Evolutionary conservation across 768 basidiomycete species (phyloP), one percentile per base, ranked within the genome.

Genomic region (Boletus sensibilis): DNA sequence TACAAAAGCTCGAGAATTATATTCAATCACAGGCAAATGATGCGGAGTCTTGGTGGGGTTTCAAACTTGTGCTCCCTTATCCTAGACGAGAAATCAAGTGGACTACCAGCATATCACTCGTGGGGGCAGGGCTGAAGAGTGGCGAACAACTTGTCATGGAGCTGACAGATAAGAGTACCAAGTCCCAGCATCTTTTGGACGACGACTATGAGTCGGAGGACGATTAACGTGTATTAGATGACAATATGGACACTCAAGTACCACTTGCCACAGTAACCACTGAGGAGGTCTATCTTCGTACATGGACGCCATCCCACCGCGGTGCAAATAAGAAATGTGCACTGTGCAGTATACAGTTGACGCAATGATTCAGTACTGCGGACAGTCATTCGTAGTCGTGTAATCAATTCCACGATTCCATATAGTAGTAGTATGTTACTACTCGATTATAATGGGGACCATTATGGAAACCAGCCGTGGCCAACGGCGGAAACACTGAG

Each of bases 81-180:
- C 93, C 93, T 5, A 75, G 88, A 50, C 74, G 73, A 41, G 83
- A 84, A 69, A 79, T 90, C 51, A 75, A 75, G 13, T 90, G 86
- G 79, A 53, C 61, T 41, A 37, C 68, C 0, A 71, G 68, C 25
- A 57, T 64, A 21, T 74, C 63, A 40, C 72, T 90, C 8, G 72
- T 66, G 8, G 77, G 78, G 2, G 77, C 78, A 14, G 76, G 70
- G 16, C 68, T 90, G 47, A 79, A 75, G 58, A 83, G 81, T 18
- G 78, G 78, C 4, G 86, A 86, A 33, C 86, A 88, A 61, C 74
- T 92, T 21, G 83, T 87, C 4, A 80, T 88, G 44, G 84, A 88
- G 65, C 59, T 79, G 57, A 55, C 76, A 8, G 57, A 63, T 16
- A 47, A 46, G 29, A 46, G 27, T 13, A 52, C 47, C 11, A 50